Base-by-base conservation (phyloP, 345 rosid genomes). In the Mangifera indica region DNA sequence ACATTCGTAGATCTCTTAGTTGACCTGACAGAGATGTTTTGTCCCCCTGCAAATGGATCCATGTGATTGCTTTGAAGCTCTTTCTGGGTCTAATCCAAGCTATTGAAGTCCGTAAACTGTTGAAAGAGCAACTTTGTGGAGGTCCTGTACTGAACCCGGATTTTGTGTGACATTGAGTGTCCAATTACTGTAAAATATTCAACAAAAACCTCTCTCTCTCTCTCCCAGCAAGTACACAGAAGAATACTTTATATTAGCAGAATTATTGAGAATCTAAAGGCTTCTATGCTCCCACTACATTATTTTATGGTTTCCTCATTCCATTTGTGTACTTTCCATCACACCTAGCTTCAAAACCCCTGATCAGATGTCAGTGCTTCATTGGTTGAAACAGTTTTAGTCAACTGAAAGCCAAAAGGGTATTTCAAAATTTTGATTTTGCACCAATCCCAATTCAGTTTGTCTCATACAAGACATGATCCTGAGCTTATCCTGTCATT, bases 231-330 rank as follows among this genome's bases (percentile, higher is more conserved):
- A 71, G 77, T 63, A 65, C 81, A 74, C 11, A 4, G 21, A 21
- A 70, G 45, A 62, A 45, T 72, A 63, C 57, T 37, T 49, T 61
- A 55, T 66, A 69, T 51, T 64, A 66, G 56, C 26, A 52, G 74
- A 74, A 70, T 79, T 65, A 62, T 66, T 45, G 74, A 66, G 78
- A 77, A 82, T 72, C 73, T 3, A 22, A 46, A 25, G 60, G 10
- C 3, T 77, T 69, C 46, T 10, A 10, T 72, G 26, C 59, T 51
- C 37, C 73, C 78, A 63, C 76, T 67, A 40, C 13, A 5, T 45
- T 71, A 68, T 62, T 60, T 75, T 20, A 74, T 66, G 60, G 15
- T 73, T 32, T 63, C 7, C 17, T 57, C 24, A 65, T 17, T 20
- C 69, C 3, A 52, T 48, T 54, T 4, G 10, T 40, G 7, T 20